Base-by-base conservation (phyloP, 2,329 filamentous ascomycete genomes). In the Rhynchosporium agropyri region DNA sequence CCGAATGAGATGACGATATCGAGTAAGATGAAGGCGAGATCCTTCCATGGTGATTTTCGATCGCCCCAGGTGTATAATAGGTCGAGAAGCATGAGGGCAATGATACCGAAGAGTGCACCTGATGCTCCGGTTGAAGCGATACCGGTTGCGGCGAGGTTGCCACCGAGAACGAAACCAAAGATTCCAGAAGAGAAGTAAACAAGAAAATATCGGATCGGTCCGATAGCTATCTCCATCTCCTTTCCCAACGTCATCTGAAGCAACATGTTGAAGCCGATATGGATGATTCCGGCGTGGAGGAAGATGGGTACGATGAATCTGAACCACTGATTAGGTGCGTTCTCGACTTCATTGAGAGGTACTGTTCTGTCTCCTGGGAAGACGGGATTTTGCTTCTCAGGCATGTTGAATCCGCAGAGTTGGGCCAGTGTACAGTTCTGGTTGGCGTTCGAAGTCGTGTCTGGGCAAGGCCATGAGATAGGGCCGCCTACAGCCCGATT, bases 301-400 rank as follows among this genome's bases (percentile, higher is more conserved):
- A 99, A 99, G 65, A 99, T 97, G 45, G 95, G 94, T 1, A 89
- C 80, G 73, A 99, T 97, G 79, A 99, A 98, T 65, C 95, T 90
- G 78, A 85, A 99, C 95, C 95, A 99, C 76, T 99, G 95, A 74
- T 98, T 88, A 0, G 95, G 95, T 29, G 69, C 63, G 20, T 64
- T 82, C 9, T 67, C 78, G 38, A 63, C 65, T 70, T 84, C 80
- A 60, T 79, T 69, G 33, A 75, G 51, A 13, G 57, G 29, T 26
- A 57, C 50, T 46, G 55, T 43, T 36, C 13, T 38, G 69, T 86
- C 82, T 58, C 83, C 65, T 73, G 49, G 78, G 76, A 48, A 80
- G 79, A 63, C 57, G 6, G 67, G 68, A 49, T 68, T 31, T 74
- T 74, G 20, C 7, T 48, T 75, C 0, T 87, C 58, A 7, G 67